Evolutionary conservation across 495 filamentous ascomycete species (phyloP), one percentile per base, ranked within the genome.

Genomic region (Neurospora tetraspora): DNA sequence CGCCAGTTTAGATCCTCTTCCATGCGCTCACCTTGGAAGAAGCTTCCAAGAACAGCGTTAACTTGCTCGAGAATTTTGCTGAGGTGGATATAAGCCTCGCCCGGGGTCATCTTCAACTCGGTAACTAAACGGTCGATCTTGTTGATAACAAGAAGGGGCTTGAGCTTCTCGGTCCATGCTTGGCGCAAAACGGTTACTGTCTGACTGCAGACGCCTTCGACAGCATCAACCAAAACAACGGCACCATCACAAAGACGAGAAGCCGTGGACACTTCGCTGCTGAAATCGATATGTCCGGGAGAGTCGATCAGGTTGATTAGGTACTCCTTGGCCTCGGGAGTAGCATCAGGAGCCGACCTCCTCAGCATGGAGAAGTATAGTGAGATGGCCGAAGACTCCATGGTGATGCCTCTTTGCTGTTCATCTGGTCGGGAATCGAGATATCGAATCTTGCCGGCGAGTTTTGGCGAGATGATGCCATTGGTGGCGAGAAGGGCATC

Each of bases 341-440:
- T 76, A 11, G 89, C 88, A 6, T 96, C 91, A 14, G 91, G 89
- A 11, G 87, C 82, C 45, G 89, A 80, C 70, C 92, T 87, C 74
- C 87, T 79, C 69, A 94, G 83, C 86, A 99, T 93, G 36, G 94
- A 94, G 82, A 99, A 98, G 85, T 92, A 96, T 69, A 99, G 84
- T 5, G 96, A 98, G 73, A 99, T 99, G 71, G 96, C 96, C 18
- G 94, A 98, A 0, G 96, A 98, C 81, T 99, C 96, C 96, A 99
- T 99, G 12, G 96, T 99, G 77, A 99, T 99, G 39, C 96, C 96
- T 61, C 96, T 91, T 10, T 94, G 88, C 83, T 99, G 96, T 82
- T 99, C 96, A 83, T 99, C 96, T 16, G 96, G 94, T 61, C 96
- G 88, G 23, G 95, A 97, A 82, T 99, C 96, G 37, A 99, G 90